Percentiles rank a stretch among this genome's conserved stretches.
Conservation (phyloP, 176 grass and related monocot genomes). For the Cenchrus fungigraminus region DNA sequence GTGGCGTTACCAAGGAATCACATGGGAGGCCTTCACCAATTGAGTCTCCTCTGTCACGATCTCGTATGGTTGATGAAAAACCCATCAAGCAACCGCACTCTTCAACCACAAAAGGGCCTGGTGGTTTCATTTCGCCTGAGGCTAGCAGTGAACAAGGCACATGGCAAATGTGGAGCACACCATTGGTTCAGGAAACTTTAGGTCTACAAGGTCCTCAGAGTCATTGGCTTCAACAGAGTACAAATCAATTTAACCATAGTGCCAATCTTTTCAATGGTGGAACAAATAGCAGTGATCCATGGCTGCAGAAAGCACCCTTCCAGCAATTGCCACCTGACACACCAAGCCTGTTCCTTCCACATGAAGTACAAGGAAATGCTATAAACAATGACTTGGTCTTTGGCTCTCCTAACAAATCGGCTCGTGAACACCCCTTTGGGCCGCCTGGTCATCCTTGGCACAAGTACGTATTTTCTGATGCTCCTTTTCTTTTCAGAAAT, state of each 20-base stretch:
- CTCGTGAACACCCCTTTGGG: slow-evolving; percentile 46
- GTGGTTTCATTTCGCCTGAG: slow-evolving; percentile 49
- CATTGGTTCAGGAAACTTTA: slow-evolving; percentile 77
- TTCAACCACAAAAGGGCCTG: slow-evolving; percentile 36
- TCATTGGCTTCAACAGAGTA: slow-evolving; percentile 58
- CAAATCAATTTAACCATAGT: slow-evolving; percentile 51
- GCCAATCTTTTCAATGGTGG: slow-evolving; percentile 56
- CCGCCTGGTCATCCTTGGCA: slow-evolving; percentile 60
- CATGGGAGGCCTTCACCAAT: slow-evolving; percentile 84
- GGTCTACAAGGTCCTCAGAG: slow-evolving; percentile 63
- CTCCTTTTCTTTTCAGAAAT: slow-evolving; percentile 23
- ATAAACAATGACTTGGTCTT: slow-evolving; percentile 36
- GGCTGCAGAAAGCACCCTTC: slow-evolving; percentile 56
- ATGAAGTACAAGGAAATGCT: slow-evolving; percentile 61
- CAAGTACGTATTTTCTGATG: slow-evolving; percentile 60
- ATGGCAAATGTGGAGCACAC: slow-evolving; percentile 91
- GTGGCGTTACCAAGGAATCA: slow-evolving; percentile 49
- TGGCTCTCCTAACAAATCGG: slow-evolving; percentile 56
- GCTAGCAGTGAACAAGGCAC: slow-evolving; percentile 63
- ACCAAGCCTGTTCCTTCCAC: slow-evolving; percentile 66
- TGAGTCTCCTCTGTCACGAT: slow-evolving; percentile 71
- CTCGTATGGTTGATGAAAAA: slow-evolving; percentile 61
- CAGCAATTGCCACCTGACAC: slow-evolving; percentile 61
- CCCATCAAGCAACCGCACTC: slow-evolving; percentile 33
- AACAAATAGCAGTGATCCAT: slow-evolving; percentile 50